These are phyloP conservation scores for Fennellomyces sp. DNA, from an alignment of 371 early-diverging fungal species.

Conservation along the genomic window DNA sequence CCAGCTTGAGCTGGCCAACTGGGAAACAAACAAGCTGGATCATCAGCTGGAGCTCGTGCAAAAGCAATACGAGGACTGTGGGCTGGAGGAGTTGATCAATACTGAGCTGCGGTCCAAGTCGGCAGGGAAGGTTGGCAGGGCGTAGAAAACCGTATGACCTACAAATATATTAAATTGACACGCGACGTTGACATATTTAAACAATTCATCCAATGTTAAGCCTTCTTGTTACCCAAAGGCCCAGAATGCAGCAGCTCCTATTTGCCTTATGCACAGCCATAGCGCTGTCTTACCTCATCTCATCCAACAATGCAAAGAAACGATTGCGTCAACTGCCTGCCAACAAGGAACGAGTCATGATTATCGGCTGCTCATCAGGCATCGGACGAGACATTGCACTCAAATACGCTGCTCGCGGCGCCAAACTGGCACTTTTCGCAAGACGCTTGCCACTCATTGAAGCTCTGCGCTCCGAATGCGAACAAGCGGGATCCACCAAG, in stretches of 20 bases:
- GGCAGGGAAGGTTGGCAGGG: slow-evolving; percentile 1
- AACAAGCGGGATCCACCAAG: slow-evolving; percentile 19
- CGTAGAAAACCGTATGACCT: neutral
- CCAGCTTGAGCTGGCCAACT: slow-evolving; percentile 52
- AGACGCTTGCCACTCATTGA: slow-evolving; percentile 60
- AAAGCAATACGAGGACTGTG: slow-evolving; percentile 54
- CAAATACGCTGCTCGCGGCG: slow-evolving; percentile 73
- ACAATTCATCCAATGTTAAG: neutral
- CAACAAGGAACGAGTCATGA: slow-evolving; percentile 63
- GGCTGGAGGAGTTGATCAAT: slow-evolving; percentile 36
- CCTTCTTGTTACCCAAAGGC: neutral
- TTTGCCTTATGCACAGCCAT: neutral
- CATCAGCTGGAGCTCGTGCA: slow-evolving; percentile 54
- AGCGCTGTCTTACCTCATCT: neutral
- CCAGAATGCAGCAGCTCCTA: too few species aligned
- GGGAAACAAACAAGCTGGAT: slow-evolving; percentile 61
- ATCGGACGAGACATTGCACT: slow-evolving; percentile 76
- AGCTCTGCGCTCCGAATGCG: slow-evolving; percentile 53
- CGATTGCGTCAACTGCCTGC: slow-evolving; percentile 15
- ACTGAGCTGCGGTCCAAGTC: slow-evolving; percentile 18
- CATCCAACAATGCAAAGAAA: neutral
- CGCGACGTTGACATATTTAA: too few species aligned
- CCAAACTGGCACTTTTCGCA: slow-evolving; percentile 70
- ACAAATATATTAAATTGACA: neutral
- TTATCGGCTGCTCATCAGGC: slow-evolving; percentile 84